A percentile compares a stretch with the other conserved stretches of the same genome.
phyloP scores from a whole-genome alignment of 2,329 filamentous ascomycete genomes.

The Ascochyta pisi region DNA sequence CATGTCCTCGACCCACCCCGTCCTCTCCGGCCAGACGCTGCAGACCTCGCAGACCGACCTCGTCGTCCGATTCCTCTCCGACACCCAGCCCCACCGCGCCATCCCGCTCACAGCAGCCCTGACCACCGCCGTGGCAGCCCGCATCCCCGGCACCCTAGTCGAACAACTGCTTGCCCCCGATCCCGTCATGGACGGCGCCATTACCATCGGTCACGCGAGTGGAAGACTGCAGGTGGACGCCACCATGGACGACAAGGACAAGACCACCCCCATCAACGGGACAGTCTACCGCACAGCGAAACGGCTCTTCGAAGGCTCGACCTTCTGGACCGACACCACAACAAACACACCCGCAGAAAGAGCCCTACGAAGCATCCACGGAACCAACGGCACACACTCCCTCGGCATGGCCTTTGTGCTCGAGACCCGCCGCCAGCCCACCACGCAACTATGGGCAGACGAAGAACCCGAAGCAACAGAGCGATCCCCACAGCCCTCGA shows the following conservation, averaged over 20 bases:
- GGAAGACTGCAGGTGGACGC: slow-evolving; percentile 48
- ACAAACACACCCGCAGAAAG: neutral
- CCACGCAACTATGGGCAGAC: slow-evolving; percentile 12
- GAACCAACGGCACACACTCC: slow-evolving; percentile 22
- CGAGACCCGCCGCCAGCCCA: slow-evolving; percentile 20
- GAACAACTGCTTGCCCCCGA: slow-evolving; percentile 38
- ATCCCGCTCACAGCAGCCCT: slow-evolving; percentile 53
- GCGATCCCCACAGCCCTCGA: neutral
- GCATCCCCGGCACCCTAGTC: slow-evolving; percentile 47
- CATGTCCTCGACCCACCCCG: slow-evolving; percentile 44
- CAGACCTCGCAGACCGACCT: slow-evolving; percentile 47
- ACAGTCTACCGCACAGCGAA: slow-evolving; percentile 49
- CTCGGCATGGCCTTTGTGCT: slow-evolving; percentile 33
- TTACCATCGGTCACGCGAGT: slow-evolving; percentile 52
- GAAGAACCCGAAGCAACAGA: neutral
- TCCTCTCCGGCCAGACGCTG: slow-evolving; percentile 50
- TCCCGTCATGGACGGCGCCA: slow-evolving; percentile 33
- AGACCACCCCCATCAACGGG: slow-evolving; percentile 31
- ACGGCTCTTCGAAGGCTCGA: slow-evolving; percentile 46
- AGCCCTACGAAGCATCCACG: slow-evolving; percentile 5
- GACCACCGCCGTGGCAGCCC: slow-evolving; percentile 52
- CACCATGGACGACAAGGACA: slow-evolving; percentile 36
- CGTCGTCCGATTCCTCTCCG: slow-evolving; percentile 54
- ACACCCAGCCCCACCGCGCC: slow-evolving; percentile 53
- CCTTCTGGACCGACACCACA: slow-evolving; percentile 30